Base-by-base conservation (phyloP, 805 yeast genomes). In the Candida vartiovaarae region DNA sequence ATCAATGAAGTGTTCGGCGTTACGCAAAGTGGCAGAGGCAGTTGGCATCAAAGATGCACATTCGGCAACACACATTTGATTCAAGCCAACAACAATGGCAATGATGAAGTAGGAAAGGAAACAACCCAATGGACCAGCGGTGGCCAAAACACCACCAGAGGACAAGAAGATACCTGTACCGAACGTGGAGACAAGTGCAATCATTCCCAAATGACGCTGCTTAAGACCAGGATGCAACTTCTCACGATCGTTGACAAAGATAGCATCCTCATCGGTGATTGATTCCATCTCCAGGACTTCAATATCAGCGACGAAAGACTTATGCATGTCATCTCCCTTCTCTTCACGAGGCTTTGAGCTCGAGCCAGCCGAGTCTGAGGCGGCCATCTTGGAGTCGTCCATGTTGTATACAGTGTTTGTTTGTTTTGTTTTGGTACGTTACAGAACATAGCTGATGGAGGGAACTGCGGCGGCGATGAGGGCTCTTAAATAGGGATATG, bases 141-240 rank as follows among this genome's bases (percentile, higher is more conserved):
- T 57, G 25, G 61, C 59, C 27, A 70, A 54, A n/a, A 68, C 60
- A 39, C 65, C 63, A 36, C 72, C 73, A 3, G 68, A 60, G 26
- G 67, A 60, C 20, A 68, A 48, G 49, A 67, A 68, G 11, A 69
- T 54, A 43, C 74, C 74, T 1, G 74, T 69, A 44, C 74, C 75
- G 49, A 70, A 61, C 40, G 72, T 65, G 40, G 71, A 67, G 15
- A 73, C 74, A 40, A 73, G 65, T 34, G 76, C 70, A 47, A 73
- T 69, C 75, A 73, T 70, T 49, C 71, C 75, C 46, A 72, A 55
- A 52, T 71, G 76, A 43, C 63, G 54, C 42, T 55, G 61, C 36
- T 56, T 46, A 26, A 57, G 36, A 20, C 50, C 44, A 34, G 47
- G 40, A 10, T 46, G 47, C 23, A 45, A 26, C 35, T 46, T 48